A percentile compares a stretch with the other conserved stretches of the same genome.
Conservation (phyloP, 257 asterid genomes). For the Gentiana macrophylla region DNA sequence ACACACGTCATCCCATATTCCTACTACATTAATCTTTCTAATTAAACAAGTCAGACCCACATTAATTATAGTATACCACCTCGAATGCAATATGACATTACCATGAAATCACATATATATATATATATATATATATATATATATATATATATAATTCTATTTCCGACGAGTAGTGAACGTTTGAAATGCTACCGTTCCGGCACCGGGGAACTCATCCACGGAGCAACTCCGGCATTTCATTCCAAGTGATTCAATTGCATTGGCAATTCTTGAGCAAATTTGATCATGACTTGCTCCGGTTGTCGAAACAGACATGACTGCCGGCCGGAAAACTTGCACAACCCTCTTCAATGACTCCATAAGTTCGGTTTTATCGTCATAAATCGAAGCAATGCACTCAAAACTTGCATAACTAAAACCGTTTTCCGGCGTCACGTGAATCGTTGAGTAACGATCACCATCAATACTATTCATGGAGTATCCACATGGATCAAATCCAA, state of each 20-base stretch:
- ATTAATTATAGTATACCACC: conserved; percentile 27
- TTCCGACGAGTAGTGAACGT: conserved; percentile 48
- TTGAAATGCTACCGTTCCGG: conserved; percentile 63
- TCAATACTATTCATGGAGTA: conserved; percentile 45
- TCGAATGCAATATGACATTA: conserved; percentile 33
- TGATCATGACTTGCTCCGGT: conserved; percentile 26
- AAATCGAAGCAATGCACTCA: conserved; percentile 48
- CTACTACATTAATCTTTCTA: conserved; percentile 11
- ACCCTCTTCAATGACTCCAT: conserved; percentile 37
- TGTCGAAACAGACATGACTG: conserved; percentile 53
- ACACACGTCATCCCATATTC: conserved; percentile 4
- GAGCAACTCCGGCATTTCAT: conserved; percentile 65
- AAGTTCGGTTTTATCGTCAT: conserved; percentile 30
- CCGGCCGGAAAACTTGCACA: conserved; percentile 68
- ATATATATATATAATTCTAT: conserved; percentile 13
- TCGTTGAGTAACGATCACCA: conserved; percentile 31
- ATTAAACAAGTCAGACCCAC: conserved; percentile 22
- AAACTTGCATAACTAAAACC: conserved; percentile 50
- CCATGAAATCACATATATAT: conserved; percentile 35
- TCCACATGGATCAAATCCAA: conserved; percentile 43
- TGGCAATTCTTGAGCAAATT: conserved; percentile 44
- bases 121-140: conserved; percentile 10
- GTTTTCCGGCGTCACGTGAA: conserved; percentile 39
- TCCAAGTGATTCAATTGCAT: conserved; percentile 57
- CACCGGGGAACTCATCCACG: conserved; percentile 51